Percentiles rank a stretch among this genome's conserved stretches.
phyloP scores from a whole-genome alignment of 2,329 filamentous ascomycete species.

The Talaromyces amestolkiae region DNA sequence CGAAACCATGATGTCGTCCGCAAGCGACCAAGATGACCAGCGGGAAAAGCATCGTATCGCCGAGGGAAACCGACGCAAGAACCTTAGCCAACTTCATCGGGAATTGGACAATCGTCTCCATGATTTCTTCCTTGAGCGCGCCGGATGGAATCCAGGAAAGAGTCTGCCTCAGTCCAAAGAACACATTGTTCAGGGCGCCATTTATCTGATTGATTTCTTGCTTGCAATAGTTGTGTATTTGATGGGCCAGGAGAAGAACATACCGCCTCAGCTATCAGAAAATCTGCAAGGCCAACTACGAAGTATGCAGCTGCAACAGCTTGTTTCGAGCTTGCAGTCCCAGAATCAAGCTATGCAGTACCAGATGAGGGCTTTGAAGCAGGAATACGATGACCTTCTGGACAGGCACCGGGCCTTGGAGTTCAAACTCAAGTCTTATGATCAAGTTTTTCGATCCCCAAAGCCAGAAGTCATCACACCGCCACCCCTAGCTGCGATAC shows the following conservation, averaged over 20 bases:
- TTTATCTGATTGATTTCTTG: conserved; percentile 41
- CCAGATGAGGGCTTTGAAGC: conserved; percentile 34
- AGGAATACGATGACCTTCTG: conserved; percentile 35
- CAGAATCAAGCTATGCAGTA: conserved; percentile 37
- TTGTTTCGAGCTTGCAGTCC: conserved; percentile 35
- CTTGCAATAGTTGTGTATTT: conserved; percentile 36
- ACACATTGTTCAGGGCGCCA: conserved; percentile 40
- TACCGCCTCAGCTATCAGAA: conserved; percentile 36
- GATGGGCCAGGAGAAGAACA: conserved; percentile 36
- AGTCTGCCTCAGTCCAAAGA: conserved; percentile 43
- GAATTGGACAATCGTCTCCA: conserved; percentile 39
- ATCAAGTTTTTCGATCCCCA: conserved; percentile 39
- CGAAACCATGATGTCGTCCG: conserved; percentile 25
- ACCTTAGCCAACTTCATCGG: conserved; percentile 39
- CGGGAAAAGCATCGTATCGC: conserved; percentile 42
- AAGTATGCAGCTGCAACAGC: conserved; percentile 40
- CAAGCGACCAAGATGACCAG: conserved; percentile 37
- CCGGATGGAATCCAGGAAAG: conserved; percentile 42
- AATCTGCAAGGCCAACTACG: conserved; percentile 39
- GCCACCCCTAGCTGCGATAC: conserved; percentile 26
- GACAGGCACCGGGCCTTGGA: conserved; percentile 38
- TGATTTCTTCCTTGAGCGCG: conserved; percentile 39
- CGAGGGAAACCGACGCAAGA: conserved; percentile 41
- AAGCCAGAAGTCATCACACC: conserved; percentile 33
- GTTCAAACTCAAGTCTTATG: conserved; percentile 40